Evolutionary conservation across 495 filamentous ascomycete species (phyloP).

Genomic region (Durotheca rogersii): DNA sequence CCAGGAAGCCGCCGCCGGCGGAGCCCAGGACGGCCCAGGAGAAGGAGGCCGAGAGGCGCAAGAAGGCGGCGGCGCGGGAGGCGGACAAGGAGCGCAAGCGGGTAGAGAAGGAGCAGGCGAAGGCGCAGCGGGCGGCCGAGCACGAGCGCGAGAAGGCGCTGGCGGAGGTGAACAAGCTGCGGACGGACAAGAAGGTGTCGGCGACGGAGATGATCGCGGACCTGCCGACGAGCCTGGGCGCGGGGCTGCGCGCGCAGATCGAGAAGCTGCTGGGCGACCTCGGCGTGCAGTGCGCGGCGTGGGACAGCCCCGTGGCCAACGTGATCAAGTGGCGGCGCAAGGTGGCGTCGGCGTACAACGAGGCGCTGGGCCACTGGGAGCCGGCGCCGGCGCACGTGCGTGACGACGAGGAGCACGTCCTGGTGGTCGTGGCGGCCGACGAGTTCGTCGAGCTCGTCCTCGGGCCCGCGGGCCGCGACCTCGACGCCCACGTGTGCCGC

Average conservation of each 20-base stretch:
- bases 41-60: conserved; percentile 36
- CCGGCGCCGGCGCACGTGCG: conserved; percentile 61
- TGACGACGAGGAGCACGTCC: conserved; percentile 62
- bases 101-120: conserved; percentile 52
- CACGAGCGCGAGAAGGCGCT: conserved; percentile 69
- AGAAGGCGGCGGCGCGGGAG: conserved; percentile 48
- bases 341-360: conserved; percentile 61
- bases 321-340: conserved; percentile 77
- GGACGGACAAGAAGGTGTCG: conserved; percentile 73
- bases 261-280: conserved; percentile 53
- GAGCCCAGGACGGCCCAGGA: conserved; percentile 39
- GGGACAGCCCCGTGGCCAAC: conserved; percentile 53
- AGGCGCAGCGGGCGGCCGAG: conserved; percentile 62
- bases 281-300: conserved; percentile 42
- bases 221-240: conserved; percentile 58
- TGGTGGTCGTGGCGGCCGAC: conserved; percentile 64
- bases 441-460: conserved; percentile 68
- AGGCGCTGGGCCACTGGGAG: conserved; percentile 63
- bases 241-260: conserved; percentile 57
- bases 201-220: conserved; percentile 84
- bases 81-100: conserved; percentile 57
- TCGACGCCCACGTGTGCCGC: conserved; percentile 61
- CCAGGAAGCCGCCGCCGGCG: conserved; percentile 18
- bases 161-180: conserved; percentile 72
- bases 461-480: conserved; percentile 43